Evolutionary conservation across 1,139 yeast genomes (phyloP), one percentile per base, ranked within the genome.

Genomic region (Pneumocystis carinii): DNA sequence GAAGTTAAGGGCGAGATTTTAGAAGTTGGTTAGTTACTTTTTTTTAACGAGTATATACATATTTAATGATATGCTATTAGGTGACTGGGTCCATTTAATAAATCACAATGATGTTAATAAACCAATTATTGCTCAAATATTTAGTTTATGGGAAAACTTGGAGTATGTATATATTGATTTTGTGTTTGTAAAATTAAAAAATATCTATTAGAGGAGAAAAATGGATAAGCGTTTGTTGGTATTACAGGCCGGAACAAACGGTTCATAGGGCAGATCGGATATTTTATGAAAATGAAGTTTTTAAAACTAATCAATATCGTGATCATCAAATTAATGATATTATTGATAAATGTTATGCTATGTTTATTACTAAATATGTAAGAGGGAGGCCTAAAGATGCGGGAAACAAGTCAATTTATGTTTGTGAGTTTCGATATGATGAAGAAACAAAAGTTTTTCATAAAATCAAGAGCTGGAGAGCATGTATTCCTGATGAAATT

Each of bases 401-500:
- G 42, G 77, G 77, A 59, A 70, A 71, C 59, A 71, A 73, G 19
- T 92, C 95, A 4, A 82, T 95, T 73, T 92, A 90, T 74, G 86
- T 94, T 69, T 92, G 98, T 76, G 98, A 92, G 75, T 88, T 84
- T 73, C 83, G 98, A 71, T 92, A 90, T 75, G 92, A 92, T 72
- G 97, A 90, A 72, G 81, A 82, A 65, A 95, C 87, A 70, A 89
- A 88, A 72, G 86, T 85, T 36, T 92, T 92, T 78, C 92, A 92
- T 75, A 86, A 94, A 72, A 92, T 92, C 70, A 83, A 97, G 72
- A 92, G 98, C 0, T 92, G 98, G 98, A 92, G 89, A 74, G 97
- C 97, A 3, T 92, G 98, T 77, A 80, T 92, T 68, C 98, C 98
- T 0, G 98, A 92, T 74, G 98, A 90, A 72, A 87, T 90, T 56